A percentile compares a stretch with the other conserved stretches of the same genome.
Conservation (phyloP, 352 stramenopile species). For the Globisporangium carolinianum region DNA sequence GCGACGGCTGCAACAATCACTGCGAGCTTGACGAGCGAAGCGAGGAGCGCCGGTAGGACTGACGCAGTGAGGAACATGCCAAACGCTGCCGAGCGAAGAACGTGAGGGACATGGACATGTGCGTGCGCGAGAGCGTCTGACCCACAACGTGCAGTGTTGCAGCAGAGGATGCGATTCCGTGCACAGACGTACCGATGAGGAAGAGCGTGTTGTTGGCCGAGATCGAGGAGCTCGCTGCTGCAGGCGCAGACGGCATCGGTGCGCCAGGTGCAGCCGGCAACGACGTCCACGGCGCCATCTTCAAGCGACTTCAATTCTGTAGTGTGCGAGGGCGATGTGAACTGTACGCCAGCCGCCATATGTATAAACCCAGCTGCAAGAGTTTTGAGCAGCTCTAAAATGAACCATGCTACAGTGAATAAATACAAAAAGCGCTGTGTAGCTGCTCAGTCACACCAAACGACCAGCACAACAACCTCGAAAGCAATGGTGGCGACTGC, state of each 20-base stretch:
- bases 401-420: no score
- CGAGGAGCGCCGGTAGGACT: constrained; percentile 52
- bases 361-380: no score
- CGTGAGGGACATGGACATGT: neutral
- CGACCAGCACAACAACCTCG: neutral
- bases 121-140: neutral
- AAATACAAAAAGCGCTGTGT: no score
- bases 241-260: constrained; percentile 9
- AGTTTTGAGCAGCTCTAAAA: no score
- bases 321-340: no score
- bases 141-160: neutral
- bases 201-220: constrained; percentile 64
- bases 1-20: constrained; percentile 23
- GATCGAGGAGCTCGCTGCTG: constrained; percentile 9
- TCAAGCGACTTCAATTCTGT: no score
- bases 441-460: constrained; percentile 3
- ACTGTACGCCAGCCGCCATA: no score
- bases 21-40: constrained; percentile 30
- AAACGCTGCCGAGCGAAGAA: constrained; percentile 23
- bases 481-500: constrained; percentile 27
- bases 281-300: neutral
- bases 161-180: neutral
- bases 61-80: constrained; percentile 65
- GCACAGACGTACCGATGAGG: constrained; percentile 42
- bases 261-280: neutral